Base-by-base conservation (phyloP, 164 flowering plant genomes). In the Tetrastigma voinierianum region DNA sequence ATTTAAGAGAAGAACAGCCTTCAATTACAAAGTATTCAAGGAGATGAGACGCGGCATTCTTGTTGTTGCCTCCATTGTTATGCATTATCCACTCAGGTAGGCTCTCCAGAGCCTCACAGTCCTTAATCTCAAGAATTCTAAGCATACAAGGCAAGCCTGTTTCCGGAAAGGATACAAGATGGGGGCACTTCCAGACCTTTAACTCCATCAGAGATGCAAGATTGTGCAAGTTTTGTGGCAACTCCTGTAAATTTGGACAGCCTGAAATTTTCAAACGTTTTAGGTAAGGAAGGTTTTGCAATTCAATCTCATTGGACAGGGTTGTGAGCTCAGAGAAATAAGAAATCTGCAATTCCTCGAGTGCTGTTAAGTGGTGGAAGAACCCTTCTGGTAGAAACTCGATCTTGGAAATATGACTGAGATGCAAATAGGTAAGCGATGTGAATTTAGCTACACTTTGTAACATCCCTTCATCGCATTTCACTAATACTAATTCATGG, bases 121-220 rank as follows among this genome's bases (percentile, higher is more conserved):
- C 53, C 40, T 57, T 21, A 46, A 66, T 66, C 54, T 57, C 62
- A 20, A 66, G 69, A 20, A 53, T 12, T 48, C 10, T 46, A 10
- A 66, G 55, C 24, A 17, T 44, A 45, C 62, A 57, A 57, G 69
- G 69, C 43, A 66, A 66, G 45, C 69, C 62, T 48, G 59, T 32
- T 10, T 12, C 44, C 12, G 61, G 40, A 12, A 70, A 58, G 20
- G 23, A 17, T 13, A 48, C 56, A 18, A 70, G 72, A 23, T 14
- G 24, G 15, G 72, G 67, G 51, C 72, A 70, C 18, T 16, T 19
- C 16, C 43, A 46, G 46, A 66, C 32, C 32, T 21, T 20, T 17
- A 66, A 48, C 62, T 66, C 62, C 19, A 21, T 17, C 15, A 66
- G 69, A 23, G 61, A 57, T 46, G 62, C 6, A 24, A 66, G 53